phyloP scores from a whole-genome alignment of 208 protist species.

The Trypanosomatidae sp. region DNA sequence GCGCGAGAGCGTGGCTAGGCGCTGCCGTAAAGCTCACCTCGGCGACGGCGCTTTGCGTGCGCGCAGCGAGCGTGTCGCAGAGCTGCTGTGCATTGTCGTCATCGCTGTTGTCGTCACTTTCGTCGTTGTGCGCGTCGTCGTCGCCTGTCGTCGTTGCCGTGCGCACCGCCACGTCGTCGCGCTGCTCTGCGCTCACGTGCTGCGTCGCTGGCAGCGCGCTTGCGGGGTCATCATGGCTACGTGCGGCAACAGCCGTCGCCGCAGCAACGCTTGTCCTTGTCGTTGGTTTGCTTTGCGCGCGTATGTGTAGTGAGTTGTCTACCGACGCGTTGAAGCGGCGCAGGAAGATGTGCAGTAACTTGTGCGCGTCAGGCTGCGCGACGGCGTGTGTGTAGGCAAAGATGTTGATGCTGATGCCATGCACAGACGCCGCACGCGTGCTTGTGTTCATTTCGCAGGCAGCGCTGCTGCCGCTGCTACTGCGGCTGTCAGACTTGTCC shows the following conservation, averaged over 20 bases:
- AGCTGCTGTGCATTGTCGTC: no score
- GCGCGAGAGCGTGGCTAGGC: slow-evolving; percentile 45
- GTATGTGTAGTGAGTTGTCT: slow-evolving; percentile 43
- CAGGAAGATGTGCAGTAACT: slow-evolving; percentile 58
- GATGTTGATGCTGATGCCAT: slow-evolving; percentile 67
- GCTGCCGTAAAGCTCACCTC: no score
- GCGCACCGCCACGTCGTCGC: no score
- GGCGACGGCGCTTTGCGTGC: no score
- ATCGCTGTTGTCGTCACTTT: no score
- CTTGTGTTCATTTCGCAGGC: neutral
- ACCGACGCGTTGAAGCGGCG: slow-evolving; percentile 68
- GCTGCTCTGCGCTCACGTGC: no score
- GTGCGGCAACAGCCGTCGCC: no score
- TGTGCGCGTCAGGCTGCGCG: slow-evolving; percentile 30
- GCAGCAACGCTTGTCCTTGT: slow-evolving; percentile 16
- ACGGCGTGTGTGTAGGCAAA: slow-evolving; percentile 71
- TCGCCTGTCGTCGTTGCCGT: no score
- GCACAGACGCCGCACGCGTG: slow-evolving; percentile 12
- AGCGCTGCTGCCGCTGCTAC: neutral
- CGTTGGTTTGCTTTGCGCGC: slow-evolving; percentile 31
- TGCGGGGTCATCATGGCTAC: no score
- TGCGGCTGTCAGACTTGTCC: neutral
- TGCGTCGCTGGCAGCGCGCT: no score
- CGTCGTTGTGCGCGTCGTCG: no score
- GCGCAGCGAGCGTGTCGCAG: no score